Percentiles rank a stretch among this genome's conserved stretches.
Evolutionary conservation across 176 grass and related monocot species (phyloP).

Genomic region (Urochloa ruziziensis): DNA sequence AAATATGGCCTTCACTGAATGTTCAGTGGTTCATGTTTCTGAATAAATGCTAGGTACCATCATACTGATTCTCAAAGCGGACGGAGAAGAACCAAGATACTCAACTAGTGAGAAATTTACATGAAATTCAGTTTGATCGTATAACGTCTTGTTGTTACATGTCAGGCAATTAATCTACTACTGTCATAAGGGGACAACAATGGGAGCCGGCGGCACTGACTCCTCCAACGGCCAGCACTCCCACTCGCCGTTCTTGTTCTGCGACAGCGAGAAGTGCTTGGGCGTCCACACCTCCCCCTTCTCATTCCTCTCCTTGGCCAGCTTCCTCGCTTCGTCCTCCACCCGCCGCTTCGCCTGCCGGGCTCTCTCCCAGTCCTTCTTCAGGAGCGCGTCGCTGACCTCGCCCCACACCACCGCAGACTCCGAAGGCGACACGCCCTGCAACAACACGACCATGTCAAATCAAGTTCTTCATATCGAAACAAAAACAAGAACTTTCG

Average conservation of each 20-base stretch:
- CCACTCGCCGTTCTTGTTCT: slow-evolving; percentile 64
- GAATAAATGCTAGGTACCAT: background rate
- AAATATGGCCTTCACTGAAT: background rate
- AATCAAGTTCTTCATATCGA: background rate
- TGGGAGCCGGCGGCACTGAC: slow-evolving; percentile 53
- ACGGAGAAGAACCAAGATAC: background rate
- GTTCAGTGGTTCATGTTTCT: background rate
- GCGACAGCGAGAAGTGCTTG: slow-evolving; percentile 72
- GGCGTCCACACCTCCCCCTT: slow-evolving; percentile 69
- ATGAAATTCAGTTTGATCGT: slow-evolving; percentile 12
- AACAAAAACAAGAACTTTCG: background rate
- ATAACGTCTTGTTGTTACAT: slow-evolving; percentile 16
- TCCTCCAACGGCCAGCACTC: slow-evolving; percentile 67
- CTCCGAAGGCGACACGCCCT: slow-evolving; percentile 57
- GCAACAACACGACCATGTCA: background rate
- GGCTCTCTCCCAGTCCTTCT: slow-evolving; percentile 79
- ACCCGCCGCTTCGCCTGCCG: slow-evolving; percentile 60
- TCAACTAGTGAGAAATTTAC: background rate
- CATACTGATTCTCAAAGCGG: background rate
- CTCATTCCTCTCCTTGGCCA: slow-evolving; percentile 55
- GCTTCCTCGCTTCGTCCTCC: slow-evolving; percentile 70
- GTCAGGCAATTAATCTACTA: background rate
- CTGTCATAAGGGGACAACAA: slow-evolving; percentile 38
- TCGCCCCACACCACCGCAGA: slow-evolving; percentile 72
- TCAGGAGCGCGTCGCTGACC: slow-evolving; percentile 58